Evolutionary conservation across 1,284 basidiomycete genomes (phyloP), one percentile per base, ranked within the genome.

Genomic region (Trichosporon faecale): DNA sequence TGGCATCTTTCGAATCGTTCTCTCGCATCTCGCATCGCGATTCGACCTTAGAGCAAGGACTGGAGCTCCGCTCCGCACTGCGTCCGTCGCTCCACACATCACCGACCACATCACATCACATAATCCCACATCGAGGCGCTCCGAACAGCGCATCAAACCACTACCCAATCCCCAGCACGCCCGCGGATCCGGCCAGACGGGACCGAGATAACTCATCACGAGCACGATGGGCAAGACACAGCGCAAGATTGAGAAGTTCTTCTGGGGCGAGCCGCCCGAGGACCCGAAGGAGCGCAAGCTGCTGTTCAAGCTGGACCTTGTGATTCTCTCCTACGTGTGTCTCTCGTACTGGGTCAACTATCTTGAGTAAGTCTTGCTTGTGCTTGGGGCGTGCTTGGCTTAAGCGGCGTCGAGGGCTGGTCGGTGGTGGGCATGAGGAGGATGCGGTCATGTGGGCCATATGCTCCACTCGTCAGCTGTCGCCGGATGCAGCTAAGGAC

Each of bases 291-390:
- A 81, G 72, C 69, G 78, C 35, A 78, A 71, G 70, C 72, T 81
- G 16, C 68, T 81, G 29, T 31, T 73, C 66, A 81, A 81, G 73
- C 70, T 81, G 29, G 79, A 81, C 64, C 18, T 66, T 14, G 76
- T 79, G 35, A 80, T 81, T 31, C 66, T 81, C n/a, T 74, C 74
- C 27, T 81, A 78, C 69, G 74, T 77, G 37, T 66, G 33, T 44
- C 55, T 64, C 31, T 27, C 37, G 18, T 21, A 73, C 68, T 73
- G 55, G 37, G 71, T 69, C 66, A 73, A 73, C 66, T 73, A 73
- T 16, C 35, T 72, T 12, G 71, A 72, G 64, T 61, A 29, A 61
- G 57, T 61, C 27, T 61, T 61, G 27, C 25, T 37, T 18, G 18
- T 64, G 33, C 33, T 33, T 55, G 21, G 16, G n/a, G 18, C 14